A percentile compares a stretch with the other conserved stretches of the same genome.
These are phyloP conservation scores for Candida awuae DNA, from an alignment of 805 yeast species.

Conservation along the genomic window DNA sequence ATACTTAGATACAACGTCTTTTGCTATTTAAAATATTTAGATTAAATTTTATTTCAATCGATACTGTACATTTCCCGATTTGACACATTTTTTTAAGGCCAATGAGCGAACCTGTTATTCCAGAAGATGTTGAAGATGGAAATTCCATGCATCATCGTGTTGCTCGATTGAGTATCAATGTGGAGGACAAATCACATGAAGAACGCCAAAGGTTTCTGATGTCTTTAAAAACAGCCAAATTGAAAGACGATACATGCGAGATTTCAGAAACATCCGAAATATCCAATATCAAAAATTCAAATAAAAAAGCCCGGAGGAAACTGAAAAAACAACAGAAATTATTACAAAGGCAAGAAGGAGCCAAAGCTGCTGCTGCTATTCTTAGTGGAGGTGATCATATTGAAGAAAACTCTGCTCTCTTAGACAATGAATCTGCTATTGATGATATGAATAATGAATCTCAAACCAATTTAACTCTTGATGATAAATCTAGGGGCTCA, in stretches of 20 bases:
- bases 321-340: constrained; percentile 20
- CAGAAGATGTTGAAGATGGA: constrained; percentile 9
- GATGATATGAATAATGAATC: neutral
- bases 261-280: no score
- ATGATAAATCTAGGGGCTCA: constrained; percentile 1
- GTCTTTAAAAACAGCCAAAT: constrained; percentile 4
- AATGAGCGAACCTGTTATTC: neutral
- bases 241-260: neutral
- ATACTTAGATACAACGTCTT: no score
- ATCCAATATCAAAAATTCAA: neutral
- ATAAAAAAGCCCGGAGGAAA: neutral
- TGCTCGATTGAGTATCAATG: constrained; percentile 26
- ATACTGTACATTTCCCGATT: no score
- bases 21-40: no score
- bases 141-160: constrained; percentile 19
- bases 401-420: neutral
- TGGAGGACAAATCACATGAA: constrained; percentile 11
- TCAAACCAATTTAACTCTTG: neutral
- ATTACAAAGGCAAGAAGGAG: neutral
- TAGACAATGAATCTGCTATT: constrained; percentile 1
- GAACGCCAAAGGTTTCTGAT: constrained; percentile 16
- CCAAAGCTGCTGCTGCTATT: no score
- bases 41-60: no score
- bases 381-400: no score
- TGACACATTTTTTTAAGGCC: no score